Base-by-base conservation (phyloP, 2,329 filamentous ascomycete species). In the Ascochyta lentis region DNA sequence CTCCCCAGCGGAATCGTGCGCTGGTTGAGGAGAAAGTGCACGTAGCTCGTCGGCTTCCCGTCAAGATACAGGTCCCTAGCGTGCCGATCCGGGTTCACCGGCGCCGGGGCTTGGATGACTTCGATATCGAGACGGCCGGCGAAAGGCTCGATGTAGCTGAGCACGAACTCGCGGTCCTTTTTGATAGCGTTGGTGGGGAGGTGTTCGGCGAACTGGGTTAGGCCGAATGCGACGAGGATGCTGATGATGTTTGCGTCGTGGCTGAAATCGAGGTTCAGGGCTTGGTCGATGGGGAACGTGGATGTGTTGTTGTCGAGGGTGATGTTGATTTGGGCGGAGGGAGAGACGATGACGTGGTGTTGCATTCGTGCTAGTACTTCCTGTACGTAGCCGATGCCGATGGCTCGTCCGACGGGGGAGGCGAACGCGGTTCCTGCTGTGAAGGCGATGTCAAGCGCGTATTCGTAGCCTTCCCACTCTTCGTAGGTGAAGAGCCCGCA, bases 21-120 rank as follows among this genome's bases (percentile, higher is more conserved):
- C 75, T 91, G 89, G 71, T 91, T 91, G 40, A 91, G 80, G 2
- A 91, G 75, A 66, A 92, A 90, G 71, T 91, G 89, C 6, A 92
- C 80, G 71, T 92, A 92, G 49, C 79, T 84, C 0, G 88, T 91
- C 66, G 85, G 79, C 0, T 70, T 72, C 3, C 82, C 84, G 0
- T 79, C 74, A 3, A 77, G 69, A 59, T 88, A 89, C 7, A 80
- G 78, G 7, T 68, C 50, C 15, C 66, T 64, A 1, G 63, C 60
- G 0, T 56, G 57, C 3, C 71, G 61, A 15, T 62, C 49, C 0
- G 66, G 50, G 22, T 61, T 61, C 3, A 92, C 77, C 0, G 89
- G 88, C 33, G 83, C 79, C 0, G 89, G 89, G 0, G 89, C 81
- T 38, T 83, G 80, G 73, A 93, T 90, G 59, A 92, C 73, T 70